Evolutionary conservation across 129 eudicot species (phyloP).

Genomic region (Chrysanthemum seticuspe): DNA sequence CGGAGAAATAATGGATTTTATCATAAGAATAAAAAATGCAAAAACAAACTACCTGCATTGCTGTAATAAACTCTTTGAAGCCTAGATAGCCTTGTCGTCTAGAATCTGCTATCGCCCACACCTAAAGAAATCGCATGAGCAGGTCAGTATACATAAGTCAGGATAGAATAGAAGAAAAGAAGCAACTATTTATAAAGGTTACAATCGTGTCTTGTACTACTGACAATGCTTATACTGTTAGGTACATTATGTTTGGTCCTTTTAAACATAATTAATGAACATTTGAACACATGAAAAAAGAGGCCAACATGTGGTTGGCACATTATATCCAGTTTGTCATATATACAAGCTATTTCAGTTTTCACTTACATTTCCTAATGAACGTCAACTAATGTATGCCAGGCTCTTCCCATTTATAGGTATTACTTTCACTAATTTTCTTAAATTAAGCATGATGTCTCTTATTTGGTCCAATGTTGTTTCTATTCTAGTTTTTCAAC

Average conservation of each 20-base stretch:
- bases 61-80: constrained; percentile 76
- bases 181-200: neutral
- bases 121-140: constrained; percentile 37
- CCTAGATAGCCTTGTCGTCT: constrained; percentile 93
- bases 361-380: neutral
- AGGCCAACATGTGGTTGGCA: neutral
- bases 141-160: constrained; percentile 10
- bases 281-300: neutral
- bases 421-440: neutral
- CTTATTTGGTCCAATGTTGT: neutral
- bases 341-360: constrained; percentile 17
- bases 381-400: neutral
- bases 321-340: neutral
- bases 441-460: neutral
- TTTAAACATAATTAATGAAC: neutral
- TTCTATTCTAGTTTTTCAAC: neutral
- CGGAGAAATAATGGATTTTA: constrained; percentile 18
- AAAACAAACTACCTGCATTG: constrained; percentile 75
- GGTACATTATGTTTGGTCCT: constrained; percentile 3
- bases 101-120: constrained; percentile 96
- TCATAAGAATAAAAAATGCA: neutral
- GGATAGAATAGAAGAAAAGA: constrained; percentile 10
- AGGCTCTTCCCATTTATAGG: constrained; percentile 6
- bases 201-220: neutral
- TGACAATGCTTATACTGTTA: neutral